Evolutionary conservation across 2,329 filamentous ascomycete genomes (phyloP), one percentile per base, ranked within the genome.

Genomic region (Claviceps sp.): DNA sequence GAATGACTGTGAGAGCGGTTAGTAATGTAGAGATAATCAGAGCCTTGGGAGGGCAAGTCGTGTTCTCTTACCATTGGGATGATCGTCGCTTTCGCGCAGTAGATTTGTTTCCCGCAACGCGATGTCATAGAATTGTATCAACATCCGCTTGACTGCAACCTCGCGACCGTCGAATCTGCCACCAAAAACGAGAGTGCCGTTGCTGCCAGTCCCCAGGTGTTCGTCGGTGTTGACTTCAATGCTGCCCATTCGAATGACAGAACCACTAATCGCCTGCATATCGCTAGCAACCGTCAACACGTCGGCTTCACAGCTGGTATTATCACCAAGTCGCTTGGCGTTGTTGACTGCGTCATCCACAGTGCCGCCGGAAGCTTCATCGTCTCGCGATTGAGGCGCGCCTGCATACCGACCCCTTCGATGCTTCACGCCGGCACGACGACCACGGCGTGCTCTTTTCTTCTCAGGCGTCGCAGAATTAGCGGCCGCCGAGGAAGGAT

Each of bases 101-200:
- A 97, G 74, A 55, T 85, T 85, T 1, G 95, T 95, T 69, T 98
- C 93, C 61, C 95, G 89, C 11, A 88, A 89, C 0, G 93, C 93
- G 59, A 98, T 87, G 57, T 95, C 91, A 64, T 90, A 96, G 61
- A 96, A 96, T 59, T 95, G 88, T 38, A 91, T 88, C 55, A 97
- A 75, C 89, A 98, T 95, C 38, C 93, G 82, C 73, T 98, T 98
- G 47, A 98, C 89, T 1, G 93, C 93, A 26, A 98, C 91, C 45
- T 90, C 85, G 49, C 90, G 84, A 24, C 89, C 89, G 65, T 95
- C 93, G 65, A 95, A 97, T 51, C 84, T 87, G n/a, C 93, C 93
- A 48, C 88, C 85, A 66, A 93, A 97, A 0, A 98, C 93, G 50
- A 94, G 82, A 0, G 93, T 98, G n/a, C 93, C 93, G 63, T 96